phyloP scores from a whole-genome alignment of 305 asterid genomes.

The Fraxinus sp. region DNA sequence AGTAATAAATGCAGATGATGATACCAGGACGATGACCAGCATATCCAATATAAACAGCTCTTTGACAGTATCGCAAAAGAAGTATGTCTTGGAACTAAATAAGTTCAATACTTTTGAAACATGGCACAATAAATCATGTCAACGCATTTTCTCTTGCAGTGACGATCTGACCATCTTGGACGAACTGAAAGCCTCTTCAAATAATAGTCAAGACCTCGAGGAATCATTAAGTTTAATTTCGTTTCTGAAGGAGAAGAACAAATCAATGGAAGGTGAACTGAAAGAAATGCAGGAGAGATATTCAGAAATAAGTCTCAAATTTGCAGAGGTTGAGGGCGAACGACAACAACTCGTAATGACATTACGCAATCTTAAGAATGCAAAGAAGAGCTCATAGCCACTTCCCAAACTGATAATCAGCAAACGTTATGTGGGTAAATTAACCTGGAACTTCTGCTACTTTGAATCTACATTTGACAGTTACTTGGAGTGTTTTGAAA shows the following conservation, averaged over 20 bases:
- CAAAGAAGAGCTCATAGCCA: constrained; percentile 41
- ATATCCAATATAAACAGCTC: constrained; percentile 15
- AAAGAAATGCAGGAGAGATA: constrained; percentile 94
- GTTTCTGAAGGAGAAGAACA: constrained; percentile 54
- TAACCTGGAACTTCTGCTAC: constrained; percentile 10
- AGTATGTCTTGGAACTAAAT: constrained; percentile 22
- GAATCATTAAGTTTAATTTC: constrained; percentile 43
- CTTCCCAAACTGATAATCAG: constrained; percentile 12
- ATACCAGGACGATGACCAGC: constrained; percentile 1
- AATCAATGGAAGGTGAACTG: constrained; percentile 66
- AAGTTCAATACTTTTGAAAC: background rate
- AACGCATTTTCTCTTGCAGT: constrained; percentile 31
- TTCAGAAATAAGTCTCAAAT: constrained; percentile 89
- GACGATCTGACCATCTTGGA: constrained; percentile 2
- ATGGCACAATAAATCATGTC: background rate
- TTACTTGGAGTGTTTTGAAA: background rate
- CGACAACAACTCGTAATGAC: constrained; percentile 90
- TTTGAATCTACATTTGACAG: background rate
- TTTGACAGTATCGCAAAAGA: constrained; percentile 16
- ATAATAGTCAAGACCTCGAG: constrained; percentile 18
- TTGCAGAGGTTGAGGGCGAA: constrained; percentile 98
- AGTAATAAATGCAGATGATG: constrained; percentile 25
- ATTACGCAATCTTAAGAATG: constrained; percentile 68
- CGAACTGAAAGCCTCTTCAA: constrained; percentile 15
- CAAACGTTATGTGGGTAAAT: constrained; percentile 25